phyloP scores from a whole-genome alignment of 1,284 basidiomycete genomes.

The Tilletia indica region DNA sequence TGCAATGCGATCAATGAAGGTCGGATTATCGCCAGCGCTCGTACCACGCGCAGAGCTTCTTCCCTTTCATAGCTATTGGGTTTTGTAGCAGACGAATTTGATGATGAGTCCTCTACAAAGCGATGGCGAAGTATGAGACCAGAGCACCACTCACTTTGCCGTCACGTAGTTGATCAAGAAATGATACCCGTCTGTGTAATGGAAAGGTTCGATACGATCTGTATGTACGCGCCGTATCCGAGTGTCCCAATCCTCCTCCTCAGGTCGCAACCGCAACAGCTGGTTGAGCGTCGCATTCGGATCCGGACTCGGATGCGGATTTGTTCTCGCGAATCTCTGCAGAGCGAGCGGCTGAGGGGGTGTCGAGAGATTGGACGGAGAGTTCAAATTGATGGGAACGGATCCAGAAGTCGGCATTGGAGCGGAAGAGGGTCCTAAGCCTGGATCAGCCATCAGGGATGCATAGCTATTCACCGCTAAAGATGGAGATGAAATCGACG shows the following conservation, averaged over 20 bases:
- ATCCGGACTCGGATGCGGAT: not conserved
- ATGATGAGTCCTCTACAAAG: too few species aligned
- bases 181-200: slow-evolving; percentile 54
- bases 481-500: not conserved
- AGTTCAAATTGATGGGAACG: not conserved
- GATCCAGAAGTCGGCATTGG: too few species aligned
- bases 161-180: slow-evolving; percentile 54
- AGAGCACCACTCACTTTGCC: slow-evolving; percentile 27
- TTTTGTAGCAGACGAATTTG: not conserved
- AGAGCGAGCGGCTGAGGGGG: slow-evolving; percentile 7
- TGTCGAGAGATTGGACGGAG: not conserved
- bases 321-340: not conserved
- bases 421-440: not conserved
- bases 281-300: not conserved
- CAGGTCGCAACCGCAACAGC: not conserved
- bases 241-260: slow-evolving; percentile 38
- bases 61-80: slow-evolving; percentile 81
- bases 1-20: slow-evolving; percentile 93
- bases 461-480: slow-evolving; percentile 4
- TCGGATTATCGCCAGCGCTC: slow-evolving; percentile 87
- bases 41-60: slow-evolving; percentile 88
- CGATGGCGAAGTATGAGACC: too few species aligned
- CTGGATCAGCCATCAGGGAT: not conserved
- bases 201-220: slow-evolving; percentile 46
- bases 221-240: slow-evolving; percentile 50